Evolutionary conservation across 768 basidiomycete species (phyloP).

Genomic region (Hydnomerulius pinastri): DNA sequence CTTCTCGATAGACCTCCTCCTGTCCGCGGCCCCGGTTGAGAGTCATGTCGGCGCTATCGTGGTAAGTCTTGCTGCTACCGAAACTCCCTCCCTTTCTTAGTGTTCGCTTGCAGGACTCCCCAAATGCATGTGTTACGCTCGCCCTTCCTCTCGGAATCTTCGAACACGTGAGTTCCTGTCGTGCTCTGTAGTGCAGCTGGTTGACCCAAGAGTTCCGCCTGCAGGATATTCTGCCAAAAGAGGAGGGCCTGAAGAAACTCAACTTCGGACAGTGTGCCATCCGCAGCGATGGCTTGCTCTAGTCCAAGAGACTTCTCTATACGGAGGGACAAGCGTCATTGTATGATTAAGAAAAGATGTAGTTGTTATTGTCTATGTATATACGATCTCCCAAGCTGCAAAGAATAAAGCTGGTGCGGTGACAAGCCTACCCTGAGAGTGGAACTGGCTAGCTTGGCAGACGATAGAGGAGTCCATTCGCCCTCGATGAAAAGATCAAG

Average conservation of each 20-base stretch:
- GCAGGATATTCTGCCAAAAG: slow-evolving; percentile 68
- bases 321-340: background rate
- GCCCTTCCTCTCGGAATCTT: slow-evolving; percentile 79
- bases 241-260: slow-evolving; percentile 59
- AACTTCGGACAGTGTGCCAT: slow-evolving; percentile 69
- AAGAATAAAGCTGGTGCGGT: too few species aligned
- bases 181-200: background rate
- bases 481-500: too few species aligned
- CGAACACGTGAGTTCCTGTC: slow-evolving; percentile 51
- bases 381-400: too few species aligned
- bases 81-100: background rate
- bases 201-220: background rate
- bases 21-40: slow-evolving; percentile 71
- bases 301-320: slow-evolving; percentile 3
- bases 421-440: too few species aligned
- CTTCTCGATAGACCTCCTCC: slow-evolving; percentile 52
- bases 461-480: too few species aligned
- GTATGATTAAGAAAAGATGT: background rate
- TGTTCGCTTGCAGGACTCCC: slow-evolving; percentile 53
- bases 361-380: background rate
- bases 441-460: too few species aligned
- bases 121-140: slow-evolving; percentile 77
- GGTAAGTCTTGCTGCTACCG: slow-evolving; percentile 39
- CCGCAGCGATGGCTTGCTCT: slow-evolving; percentile 61
- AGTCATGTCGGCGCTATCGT: slow-evolving; percentile 72